Percentiles rank a stretch among this genome's conserved stretches.
These are phyloP conservation scores for Claviceps paspali DNA, from an alignment of 2,329 filamentous ascomycete genomes.

Conservation along the genomic window DNA sequence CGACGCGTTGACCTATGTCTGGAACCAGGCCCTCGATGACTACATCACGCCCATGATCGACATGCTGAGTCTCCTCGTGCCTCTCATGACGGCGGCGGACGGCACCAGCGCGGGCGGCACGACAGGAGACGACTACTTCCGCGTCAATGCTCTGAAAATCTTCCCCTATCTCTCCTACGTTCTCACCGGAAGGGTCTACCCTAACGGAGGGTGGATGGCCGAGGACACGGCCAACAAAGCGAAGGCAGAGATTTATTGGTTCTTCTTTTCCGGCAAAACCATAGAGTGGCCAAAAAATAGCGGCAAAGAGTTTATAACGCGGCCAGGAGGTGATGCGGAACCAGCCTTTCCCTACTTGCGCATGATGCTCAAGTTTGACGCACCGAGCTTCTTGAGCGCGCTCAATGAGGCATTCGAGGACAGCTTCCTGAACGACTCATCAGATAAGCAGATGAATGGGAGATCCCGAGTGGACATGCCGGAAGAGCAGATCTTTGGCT, in stretches of 20 bases:
- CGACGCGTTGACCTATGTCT: slow-evolving; percentile 91
- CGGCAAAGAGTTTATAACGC: slow-evolving; percentile 44
- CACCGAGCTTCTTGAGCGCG: slow-evolving; percentile 83
- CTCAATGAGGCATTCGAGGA: slow-evolving; percentile 97
- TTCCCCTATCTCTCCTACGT: slow-evolving; percentile 91
- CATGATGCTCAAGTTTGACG: slow-evolving; percentile 74
- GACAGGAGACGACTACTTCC: slow-evolving; percentile 45
- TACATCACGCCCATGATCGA: slow-evolving; percentile 85
- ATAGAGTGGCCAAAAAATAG: slow-evolving; percentile 59
- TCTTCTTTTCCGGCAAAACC: slow-evolving; percentile 75
- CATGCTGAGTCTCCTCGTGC: slow-evolving; percentile 53
- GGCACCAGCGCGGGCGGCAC: slow-evolving; percentile 37
- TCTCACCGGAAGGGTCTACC: slow-evolving; percentile 81
- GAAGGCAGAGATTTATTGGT: slow-evolving; percentile 83
- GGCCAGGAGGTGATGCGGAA: slow-evolving; percentile 39
- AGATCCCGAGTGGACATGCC: slow-evolving; percentile 33
- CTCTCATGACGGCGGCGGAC: slow-evolving; percentile 40
- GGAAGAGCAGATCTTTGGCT: slow-evolving; percentile 51
- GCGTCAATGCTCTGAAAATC: slow-evolving; percentile 69
- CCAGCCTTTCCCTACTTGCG: slow-evolving; percentile 76
- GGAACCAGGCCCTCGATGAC: slow-evolving; percentile 80
- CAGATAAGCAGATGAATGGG: slow-evolving; percentile 45
- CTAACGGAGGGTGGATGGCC: slow-evolving; percentile 60
- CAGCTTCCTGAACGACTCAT: slow-evolving; percentile 70
- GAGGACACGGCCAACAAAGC: slow-evolving; percentile 60